Percentiles rank a stretch among this genome's conserved stretches.
Conservation (phyloP, 441 rosid species). For the Daphne laureola region DNA sequence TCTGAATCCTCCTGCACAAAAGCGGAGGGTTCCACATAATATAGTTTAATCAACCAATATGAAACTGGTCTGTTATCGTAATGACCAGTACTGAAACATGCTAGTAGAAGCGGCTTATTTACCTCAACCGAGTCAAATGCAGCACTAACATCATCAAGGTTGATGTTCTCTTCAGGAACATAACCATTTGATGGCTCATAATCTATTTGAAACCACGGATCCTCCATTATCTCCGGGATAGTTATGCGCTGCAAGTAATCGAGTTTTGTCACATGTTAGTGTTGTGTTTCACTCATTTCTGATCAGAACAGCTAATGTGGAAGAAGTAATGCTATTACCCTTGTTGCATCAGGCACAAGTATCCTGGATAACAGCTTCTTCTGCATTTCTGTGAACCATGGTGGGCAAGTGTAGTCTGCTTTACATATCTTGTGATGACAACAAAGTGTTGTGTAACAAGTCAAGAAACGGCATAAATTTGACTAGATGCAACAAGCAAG, state of each 20-base stretch:
- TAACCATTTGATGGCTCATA: conserved; percentile 47
- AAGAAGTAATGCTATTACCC: conserved; percentile 36
- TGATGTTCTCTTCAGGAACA: conserved; percentile 27
- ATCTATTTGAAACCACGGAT: conserved; percentile 62
- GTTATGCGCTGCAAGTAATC: conserved; percentile 60
- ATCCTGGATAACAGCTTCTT: conserved; percentile 65
- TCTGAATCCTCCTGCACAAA: conserved; percentile 46
- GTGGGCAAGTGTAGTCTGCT: conserved; percentile 64
- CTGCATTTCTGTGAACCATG: conserved; percentile 51
- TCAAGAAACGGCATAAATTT: conserved; percentile 1
- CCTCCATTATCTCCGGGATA: conserved; percentile 57
- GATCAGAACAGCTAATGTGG: neutral
- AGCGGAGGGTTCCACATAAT: conserved; percentile 12
- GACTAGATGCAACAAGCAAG: neutral
- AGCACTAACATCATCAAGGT: conserved; percentile 45
- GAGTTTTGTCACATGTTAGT: conserved; percentile 1
- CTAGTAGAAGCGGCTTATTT: conserved; percentile 15
- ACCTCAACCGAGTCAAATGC: conserved; percentile 62
- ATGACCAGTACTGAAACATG: neutral
- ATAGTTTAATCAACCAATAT: too few species aligned
- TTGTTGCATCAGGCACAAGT: conserved; percentile 62
- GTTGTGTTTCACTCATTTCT: too few species aligned
- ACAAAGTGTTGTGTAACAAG: neutral
- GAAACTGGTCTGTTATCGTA: neutral
- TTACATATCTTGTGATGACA: conserved; percentile 40